Base-by-base conservation (phyloP, 2,329 filamentous ascomycete genomes). In the Arthrinium puccinioides region DNA sequence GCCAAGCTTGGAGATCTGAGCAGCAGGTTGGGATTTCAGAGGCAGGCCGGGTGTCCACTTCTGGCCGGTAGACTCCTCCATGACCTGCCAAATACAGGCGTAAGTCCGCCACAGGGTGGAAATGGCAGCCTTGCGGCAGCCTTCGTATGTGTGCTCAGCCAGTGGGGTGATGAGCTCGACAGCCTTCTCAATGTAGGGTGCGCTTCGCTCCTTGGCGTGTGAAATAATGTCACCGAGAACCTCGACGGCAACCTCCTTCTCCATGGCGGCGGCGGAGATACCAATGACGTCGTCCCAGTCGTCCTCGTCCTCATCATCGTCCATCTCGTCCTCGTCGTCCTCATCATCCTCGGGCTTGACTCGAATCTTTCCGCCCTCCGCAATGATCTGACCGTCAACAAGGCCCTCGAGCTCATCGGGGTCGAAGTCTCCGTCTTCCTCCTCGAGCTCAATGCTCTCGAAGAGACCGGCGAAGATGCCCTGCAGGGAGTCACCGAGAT, bases 241-340 rank as follows among this genome's bases (percentile, higher is more conserved):
- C 61, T 98, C 92, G 30, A 95, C 79, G 25, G 92, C 90, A 51
- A 97, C 94, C 64, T 98, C 92, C 66, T 97, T 96, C 72, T 97
- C 92, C 52, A 95, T 77, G 18, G 90, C 87, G 38, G 96, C 78
- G 37, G 88, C 87, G 19, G 87, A 94, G 44, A 94, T 85, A 35
- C 87, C 87, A 40, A 79, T 82, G 32, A 94, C 72, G 51, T 88
- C 85, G 51, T 88, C 84, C 76, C 86, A 88, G 43, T 88, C 86
- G 41, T 87, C 86, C 29, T 90, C 84, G 26, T 87, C 82, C 4
- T 79, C 76, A 20, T 56, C 35, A 9, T 30, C 28, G 3, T 24
- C 27, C 14, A 25, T 26, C 50, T 88, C 84, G 50, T 88, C 84
- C 43, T 88, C 86, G 42, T 88, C 86, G 31, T 90, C 84, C 25